Conservation (phyloP, 75 land plant genomes). For the Selaginella moellendorffii region DNA sequence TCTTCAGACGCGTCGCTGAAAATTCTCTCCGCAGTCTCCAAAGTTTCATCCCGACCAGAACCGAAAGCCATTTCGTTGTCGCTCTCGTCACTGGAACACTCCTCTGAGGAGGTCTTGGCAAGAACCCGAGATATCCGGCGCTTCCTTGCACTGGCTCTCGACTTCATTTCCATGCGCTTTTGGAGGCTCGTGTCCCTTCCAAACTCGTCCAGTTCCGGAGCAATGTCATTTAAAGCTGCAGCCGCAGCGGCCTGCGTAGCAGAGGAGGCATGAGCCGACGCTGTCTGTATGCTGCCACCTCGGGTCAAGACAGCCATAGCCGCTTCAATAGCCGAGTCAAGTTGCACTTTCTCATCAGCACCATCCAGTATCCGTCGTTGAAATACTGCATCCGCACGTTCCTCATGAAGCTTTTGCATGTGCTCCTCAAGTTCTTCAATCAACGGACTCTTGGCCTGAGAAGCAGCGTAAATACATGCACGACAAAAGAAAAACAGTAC, state of each 20-base stretch:
- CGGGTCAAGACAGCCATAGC: slow-evolving; percentile 52
- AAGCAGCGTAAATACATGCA: neutral
- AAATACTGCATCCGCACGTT: slow-evolving; percentile 57
- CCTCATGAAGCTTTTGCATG: slow-evolving; percentile 81
- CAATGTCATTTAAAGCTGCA: slow-evolving; percentile 25
- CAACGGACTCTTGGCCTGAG: slow-evolving; percentile 62
- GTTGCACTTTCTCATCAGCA: slow-evolving; percentile 61
- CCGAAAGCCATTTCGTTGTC: slow-evolving; percentile 71
- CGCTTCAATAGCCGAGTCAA: slow-evolving; percentile 71
- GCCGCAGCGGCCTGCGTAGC: slow-evolving; percentile 63
- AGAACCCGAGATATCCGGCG: no score
- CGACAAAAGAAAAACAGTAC: slow-evolving; percentile 75
- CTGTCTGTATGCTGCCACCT: slow-evolving; percentile 33
- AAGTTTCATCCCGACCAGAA: slow-evolving; percentile 41
- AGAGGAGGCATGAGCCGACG: no score
- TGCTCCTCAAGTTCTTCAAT: slow-evolving; percentile 93
- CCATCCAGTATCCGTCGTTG: slow-evolving; percentile 63
- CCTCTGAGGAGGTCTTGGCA: slow-evolving; percentile 6
- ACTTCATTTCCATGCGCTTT: slow-evolving; percentile 60
- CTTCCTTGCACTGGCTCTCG: no score
- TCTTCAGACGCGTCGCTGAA: slow-evolving; percentile 87
- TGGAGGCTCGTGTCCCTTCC: slow-evolving; percentile 79
- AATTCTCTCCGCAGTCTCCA: slow-evolving; percentile 57
- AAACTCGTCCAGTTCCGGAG: slow-evolving; percentile 67
- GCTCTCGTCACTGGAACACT: slow-evolving; percentile 88